Base-by-base conservation (phyloP, 129 eudicot species). In the Dittrichia graveolens region DNA sequence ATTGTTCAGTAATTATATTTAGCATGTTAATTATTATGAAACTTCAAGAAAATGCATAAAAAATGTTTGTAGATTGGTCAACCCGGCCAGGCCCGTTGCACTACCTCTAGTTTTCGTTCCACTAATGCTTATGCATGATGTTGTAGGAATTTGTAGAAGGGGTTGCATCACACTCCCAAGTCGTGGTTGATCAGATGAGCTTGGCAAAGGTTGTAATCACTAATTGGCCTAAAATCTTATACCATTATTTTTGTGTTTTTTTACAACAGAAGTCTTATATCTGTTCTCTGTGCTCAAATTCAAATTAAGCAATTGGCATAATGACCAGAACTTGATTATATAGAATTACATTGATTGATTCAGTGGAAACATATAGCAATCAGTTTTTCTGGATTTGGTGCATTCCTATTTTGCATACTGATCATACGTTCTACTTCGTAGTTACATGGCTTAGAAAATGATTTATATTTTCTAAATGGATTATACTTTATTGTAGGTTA, bases 131-230 rank as follows among this genome's bases (percentile, higher is more conserved):
- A 65, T 75, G 53, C 39, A 35, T 43, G 67, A 61, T 53, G 72
- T 40, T 77, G 80, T 92, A 93, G 98, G 98, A 93, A 65, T 90
- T 89, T 69, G 74, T 79, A 18, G 98, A 90, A 82, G 83, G 81
- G 53, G 60, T 93, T 37, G 89, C 92, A 53, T 70, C 74, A 44
- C 88, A 79, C 31, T 85, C 96, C 45, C 90, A 78, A 65, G 86
- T 86, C 48, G 42, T 93, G 41, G 61, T 71, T 79, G 85, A 83
- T 65, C 73, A 81, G 31, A 59, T 93, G 63, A 84, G 70, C 71
- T 39, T 78, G 18, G 69, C 80, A 52, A 82, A 75, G 95, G 98
- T 89, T 69, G 62, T 80, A 60, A 47, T 42, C 75, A 43, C 67
- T 58, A 42, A 34, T 53, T 45, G 5, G 39, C 63, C 46, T 56